Base-by-base conservation (phyloP, 2,329 filamentous ascomycete species). In the Juglanconis oblonga region DNA sequence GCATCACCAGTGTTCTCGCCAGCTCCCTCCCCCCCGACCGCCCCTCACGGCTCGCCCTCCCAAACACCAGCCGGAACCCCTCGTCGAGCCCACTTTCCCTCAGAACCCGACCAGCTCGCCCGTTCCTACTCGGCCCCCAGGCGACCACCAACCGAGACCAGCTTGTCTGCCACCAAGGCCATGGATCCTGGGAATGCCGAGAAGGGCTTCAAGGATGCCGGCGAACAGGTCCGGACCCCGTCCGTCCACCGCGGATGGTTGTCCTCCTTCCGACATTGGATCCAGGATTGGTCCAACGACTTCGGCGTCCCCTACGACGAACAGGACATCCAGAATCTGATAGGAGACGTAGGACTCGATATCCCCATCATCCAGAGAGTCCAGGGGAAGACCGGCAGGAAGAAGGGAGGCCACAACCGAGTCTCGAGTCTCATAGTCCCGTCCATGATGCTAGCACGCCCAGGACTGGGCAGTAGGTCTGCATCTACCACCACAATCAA, bases 311-410 rank as follows among this genome's bases (percentile, higher is more conserved):
- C 60, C 11, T 24, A 64, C 17, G 13, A 14, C 29, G 48, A 54
- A 38, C 54, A 64, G 36, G 62, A 64, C 35, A 44, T 64, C 7
- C 49, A 52, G 13, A 45, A 62, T 40, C 10, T 64, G 7, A 64
- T 64, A 9, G 60, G 60, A 11, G 62, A 62, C 29, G 58, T 59
- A 2, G 62, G 62, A 7, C 62, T 64, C 33, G 62, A 64, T 17
- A 31, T 60, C 8, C 53, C 52, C 11, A 61, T 54, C 13, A 57
- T 64, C 31, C 47, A 47, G n/a, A 62, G 50, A 31, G 36, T 62
- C 29, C 58, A 61, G 29, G 49, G 58, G 8, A 45, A n/a, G 38
- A 6, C 17, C 2, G 52, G 42, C 14, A 31, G 24, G n/a, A 58
- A 52, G 57, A 55, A 36, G 24, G 58, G 38, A 53, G 57, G 32